Percentiles rank a stretch among this genome's conserved stretches.
Conservation (phyloP, 1,139 yeast genomes). For the Pichia sp. region DNA sequence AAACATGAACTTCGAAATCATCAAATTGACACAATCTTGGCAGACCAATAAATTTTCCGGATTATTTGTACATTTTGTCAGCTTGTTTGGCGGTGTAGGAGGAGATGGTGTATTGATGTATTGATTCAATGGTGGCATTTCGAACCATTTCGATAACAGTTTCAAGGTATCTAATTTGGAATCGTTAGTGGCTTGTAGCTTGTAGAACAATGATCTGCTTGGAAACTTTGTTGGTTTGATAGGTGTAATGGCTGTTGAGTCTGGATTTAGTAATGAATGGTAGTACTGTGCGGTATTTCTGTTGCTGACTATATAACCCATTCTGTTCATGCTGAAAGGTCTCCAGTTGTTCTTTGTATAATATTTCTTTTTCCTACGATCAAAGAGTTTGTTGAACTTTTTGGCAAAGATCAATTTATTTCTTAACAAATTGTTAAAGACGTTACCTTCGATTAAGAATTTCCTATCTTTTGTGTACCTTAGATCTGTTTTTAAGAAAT, state of each 20-base stretch:
- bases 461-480: conserved; percentile 19
- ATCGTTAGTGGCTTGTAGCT: conserved; percentile 5
- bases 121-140: conserved; percentile 34
- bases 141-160: conserved; percentile 33
- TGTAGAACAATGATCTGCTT: conserved; percentile 28
- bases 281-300: too few species aligned
- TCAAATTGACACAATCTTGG: conserved; percentile 26
- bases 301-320: conserved; percentile 28
- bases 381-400: conserved; percentile 12
- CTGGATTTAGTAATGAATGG: too few species aligned
- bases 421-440: conserved; percentile 29
- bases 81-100: conserved; percentile 32
- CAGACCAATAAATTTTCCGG: conserved; percentile 34
- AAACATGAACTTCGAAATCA: conserved; percentile 26
- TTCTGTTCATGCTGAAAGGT: conserved; percentile 29
- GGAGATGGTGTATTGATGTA: conserved; percentile 32
- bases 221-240: conserved; percentile 27
- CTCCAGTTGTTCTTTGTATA: conserved; percentile 24
- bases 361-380: conserved; percentile 12
- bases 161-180: conserved; percentile 17
- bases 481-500: conserved; percentile 29
- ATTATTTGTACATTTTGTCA: conserved; percentile 24
- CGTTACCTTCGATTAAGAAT: conserved; percentile 29
- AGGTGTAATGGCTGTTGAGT: too few species aligned
- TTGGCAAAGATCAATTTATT: conserved; percentile 18